Conservation (phyloP, 208 protist species). For the Trypanosoma avium region DNA sequence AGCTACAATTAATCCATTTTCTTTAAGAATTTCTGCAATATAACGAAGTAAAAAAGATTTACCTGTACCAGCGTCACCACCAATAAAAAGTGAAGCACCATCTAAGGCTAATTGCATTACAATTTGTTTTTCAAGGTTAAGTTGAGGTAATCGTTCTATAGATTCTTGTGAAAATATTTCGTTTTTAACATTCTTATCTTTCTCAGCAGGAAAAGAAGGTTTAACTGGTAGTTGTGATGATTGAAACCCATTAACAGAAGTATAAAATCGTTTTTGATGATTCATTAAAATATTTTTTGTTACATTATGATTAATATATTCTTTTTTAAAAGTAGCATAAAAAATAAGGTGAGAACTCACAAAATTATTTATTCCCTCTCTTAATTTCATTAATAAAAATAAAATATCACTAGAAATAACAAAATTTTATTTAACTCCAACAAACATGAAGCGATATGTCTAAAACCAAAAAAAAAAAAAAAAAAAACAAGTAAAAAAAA, state of each 20-base stretch:
- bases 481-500: slow-evolving; percentile 3
- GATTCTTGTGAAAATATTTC: no score
- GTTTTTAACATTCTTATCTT: no score
- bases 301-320: no score
- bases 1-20: slow-evolving; percentile 34
- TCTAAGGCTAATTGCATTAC: slow-evolving; percentile 42
- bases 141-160: no score
- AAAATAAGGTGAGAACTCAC: no score
- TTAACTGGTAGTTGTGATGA: background rate
- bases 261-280: no score
- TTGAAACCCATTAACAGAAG: no score
- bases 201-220: background rate
- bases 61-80: slow-evolving; percentile 68
- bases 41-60: slow-evolving; percentile 63
- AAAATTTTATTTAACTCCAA: background rate
- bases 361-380: no score
- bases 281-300: no score
- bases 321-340: no score
- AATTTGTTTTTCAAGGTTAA: slow-evolving; percentile 38
- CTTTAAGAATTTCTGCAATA: slow-evolving; percentile 29
- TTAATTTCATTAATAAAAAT: no score
- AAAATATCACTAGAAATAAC: background rate
- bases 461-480: background rate
- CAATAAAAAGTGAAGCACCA: slow-evolving; percentile 66
- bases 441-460: no score